Evolutionary conservation across 176 grass and related monocot genomes (phyloP).

Genomic region (Carex cristatella): DNA sequence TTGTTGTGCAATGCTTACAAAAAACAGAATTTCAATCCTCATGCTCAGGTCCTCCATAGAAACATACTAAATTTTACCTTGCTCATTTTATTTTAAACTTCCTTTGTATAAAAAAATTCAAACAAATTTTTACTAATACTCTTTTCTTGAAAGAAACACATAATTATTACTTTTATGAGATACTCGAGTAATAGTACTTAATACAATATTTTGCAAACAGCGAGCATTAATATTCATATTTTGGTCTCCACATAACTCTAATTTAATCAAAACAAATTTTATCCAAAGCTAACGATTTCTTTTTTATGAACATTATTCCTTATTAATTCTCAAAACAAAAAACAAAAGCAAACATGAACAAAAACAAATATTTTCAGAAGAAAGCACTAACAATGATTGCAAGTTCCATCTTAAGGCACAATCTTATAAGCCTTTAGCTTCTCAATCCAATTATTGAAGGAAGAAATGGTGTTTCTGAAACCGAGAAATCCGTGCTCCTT

Average conservation of each 20-base stretch:
- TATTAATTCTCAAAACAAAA: not conserved
- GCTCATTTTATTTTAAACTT: not conserved
- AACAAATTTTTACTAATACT: not conserved
- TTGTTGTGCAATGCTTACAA: not conserved
- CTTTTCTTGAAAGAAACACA: not conserved
- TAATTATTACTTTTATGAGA: not conserved
- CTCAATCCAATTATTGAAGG: constrained; percentile 72
- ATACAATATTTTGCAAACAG: not conserved
- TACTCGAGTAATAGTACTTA: not conserved
- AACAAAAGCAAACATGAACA: not conserved
- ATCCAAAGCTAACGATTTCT: not conserved
- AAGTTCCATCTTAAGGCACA: constrained; percentile 45
- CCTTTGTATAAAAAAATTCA: not conserved
- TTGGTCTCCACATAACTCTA: not conserved
- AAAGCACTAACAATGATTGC: not conserved
- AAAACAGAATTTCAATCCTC: not conserved
- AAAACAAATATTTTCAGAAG: constrained; percentile 7
- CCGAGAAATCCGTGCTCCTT: constrained; percentile 93
- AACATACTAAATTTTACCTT: not conserved
- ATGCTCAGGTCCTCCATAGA: not conserved
- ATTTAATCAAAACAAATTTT: not conserved
- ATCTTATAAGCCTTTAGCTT: constrained; percentile 72
- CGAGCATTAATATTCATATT: not conserved
- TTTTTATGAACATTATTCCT: not conserved
- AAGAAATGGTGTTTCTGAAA: constrained; percentile 59